Evolutionary conservation across 208 protist species (phyloP).

Genomic region (Crithidia fasciculata): DNA sequence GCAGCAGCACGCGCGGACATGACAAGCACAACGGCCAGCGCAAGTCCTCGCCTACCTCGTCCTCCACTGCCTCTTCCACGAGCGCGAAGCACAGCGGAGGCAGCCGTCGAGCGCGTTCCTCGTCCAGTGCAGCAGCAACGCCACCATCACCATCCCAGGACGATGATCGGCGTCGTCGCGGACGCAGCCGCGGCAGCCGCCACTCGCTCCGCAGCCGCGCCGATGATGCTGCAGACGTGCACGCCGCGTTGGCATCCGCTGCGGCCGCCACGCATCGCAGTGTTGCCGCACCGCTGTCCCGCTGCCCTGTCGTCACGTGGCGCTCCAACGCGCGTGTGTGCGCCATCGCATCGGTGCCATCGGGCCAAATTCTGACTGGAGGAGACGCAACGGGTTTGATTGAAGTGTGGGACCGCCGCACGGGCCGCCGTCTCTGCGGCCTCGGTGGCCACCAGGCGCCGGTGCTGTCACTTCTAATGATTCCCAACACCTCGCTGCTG

Average conservation of each 20-base stretch:
- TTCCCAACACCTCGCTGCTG: constrained; percentile 29
- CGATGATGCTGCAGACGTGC: too few species aligned
- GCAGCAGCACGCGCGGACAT: too few species aligned
- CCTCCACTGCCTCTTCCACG: too few species aligned
- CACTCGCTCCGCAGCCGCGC: too few species aligned
- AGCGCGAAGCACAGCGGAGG: too few species aligned
- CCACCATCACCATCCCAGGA: neutral
- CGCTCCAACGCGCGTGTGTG: constrained; percentile 33
- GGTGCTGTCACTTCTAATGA: constrained; percentile 36
- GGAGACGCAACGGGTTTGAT: constrained; percentile 43
- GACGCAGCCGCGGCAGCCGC: neutral
- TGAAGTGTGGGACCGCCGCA: constrained; percentile 56
- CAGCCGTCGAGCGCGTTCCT: too few species aligned
- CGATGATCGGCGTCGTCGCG: neutral
- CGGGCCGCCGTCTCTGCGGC: constrained; percentile 30
- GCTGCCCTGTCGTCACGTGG: constrained; percentile 48
- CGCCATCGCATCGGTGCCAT: constrained; percentile 29
- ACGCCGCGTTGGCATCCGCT: too few species aligned
- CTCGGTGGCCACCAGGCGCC: constrained; percentile 43
- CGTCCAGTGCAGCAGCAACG: neutral
- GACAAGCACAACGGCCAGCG: too few species aligned
- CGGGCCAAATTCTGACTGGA: constrained; percentile 47
- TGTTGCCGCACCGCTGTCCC: constrained; percentile 11
- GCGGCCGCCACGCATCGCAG: neutral
- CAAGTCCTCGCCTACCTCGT: too few species aligned